phyloP scores from a whole-genome alignment of 257 asterid genomes.

The Jacaranda mimosifolia region DNA sequence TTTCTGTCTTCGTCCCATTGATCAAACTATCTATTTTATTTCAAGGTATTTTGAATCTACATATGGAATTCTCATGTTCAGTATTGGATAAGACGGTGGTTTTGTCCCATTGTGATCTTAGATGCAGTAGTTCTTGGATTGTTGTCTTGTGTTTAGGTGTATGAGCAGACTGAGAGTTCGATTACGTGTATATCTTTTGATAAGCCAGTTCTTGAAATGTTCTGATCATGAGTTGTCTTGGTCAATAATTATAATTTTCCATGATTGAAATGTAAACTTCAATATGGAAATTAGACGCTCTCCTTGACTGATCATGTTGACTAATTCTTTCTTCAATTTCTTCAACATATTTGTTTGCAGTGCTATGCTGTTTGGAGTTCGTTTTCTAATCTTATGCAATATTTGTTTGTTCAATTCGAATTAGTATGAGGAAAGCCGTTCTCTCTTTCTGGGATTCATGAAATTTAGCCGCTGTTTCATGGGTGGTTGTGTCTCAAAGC shows the following conservation, averaged over 20 bases:
- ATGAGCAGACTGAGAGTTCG: conserved; percentile 9
- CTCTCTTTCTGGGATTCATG: conserved; percentile 34
- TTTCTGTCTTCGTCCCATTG: conserved; percentile 22
- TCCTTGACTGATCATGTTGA: too few species aligned
- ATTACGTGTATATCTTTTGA: not conserved
- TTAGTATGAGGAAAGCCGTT: conserved; percentile 5
- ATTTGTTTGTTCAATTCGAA: conserved; percentile 1
- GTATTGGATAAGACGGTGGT: conserved; percentile 18
- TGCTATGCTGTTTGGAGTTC: not conserved
- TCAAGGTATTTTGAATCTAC: conserved; percentile 32
- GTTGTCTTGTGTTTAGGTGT: not conserved
- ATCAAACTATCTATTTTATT: conserved; percentile 10
- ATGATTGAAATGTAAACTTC: too few species aligned
- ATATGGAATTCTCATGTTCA: not conserved
- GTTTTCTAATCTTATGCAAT: not conserved
- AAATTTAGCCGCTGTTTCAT: conserved; percentile 45
- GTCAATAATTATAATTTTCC: too few species aligned
- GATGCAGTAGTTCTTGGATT: conserved; percentile 19
- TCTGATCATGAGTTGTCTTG: too few species aligned
- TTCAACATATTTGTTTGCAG: too few species aligned
- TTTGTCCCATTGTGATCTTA: not conserved
- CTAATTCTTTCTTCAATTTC: too few species aligned
- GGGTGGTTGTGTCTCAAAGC: conserved; percentile 91
- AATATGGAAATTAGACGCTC: too few species aligned
- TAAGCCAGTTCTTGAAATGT: too few species aligned